Conservation (phyloP, 2,329 filamentous ascomycete genomes). For the Achaetomium macrosporum region DNA sequence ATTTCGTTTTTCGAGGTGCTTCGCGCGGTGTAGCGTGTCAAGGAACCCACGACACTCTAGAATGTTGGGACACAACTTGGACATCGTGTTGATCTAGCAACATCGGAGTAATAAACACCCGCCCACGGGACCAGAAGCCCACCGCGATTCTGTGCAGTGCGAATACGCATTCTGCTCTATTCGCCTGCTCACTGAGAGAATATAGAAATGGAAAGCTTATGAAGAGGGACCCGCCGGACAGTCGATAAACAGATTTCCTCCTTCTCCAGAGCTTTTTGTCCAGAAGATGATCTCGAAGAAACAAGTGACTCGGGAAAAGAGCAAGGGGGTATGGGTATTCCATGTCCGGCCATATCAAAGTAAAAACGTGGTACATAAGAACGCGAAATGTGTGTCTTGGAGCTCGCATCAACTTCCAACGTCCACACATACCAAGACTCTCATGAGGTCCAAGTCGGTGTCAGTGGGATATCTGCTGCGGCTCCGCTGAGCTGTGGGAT, state of each 20-base stretch:
- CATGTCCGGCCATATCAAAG: constrained; percentile 18
- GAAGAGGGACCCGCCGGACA: background rate
- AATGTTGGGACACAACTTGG: background rate
- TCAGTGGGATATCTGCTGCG: constrained; percentile 1
- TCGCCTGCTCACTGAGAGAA: background rate
- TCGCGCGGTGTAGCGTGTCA: background rate
- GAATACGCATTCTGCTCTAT: constrained; percentile 3
- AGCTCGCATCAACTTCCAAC: constrained; percentile 6
- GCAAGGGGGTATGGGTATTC: constrained; percentile 19
- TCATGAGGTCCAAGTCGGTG: background rate
- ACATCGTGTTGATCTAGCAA: background rate
- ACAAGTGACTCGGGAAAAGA: background rate
- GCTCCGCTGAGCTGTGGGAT: background rate
- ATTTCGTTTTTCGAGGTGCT: too few relatives aligned
- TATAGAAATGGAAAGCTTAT: background rate
- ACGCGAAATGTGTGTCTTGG: constrained; percentile 1
- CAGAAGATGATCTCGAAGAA: constrained; percentile 14
- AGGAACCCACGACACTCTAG: background rate
- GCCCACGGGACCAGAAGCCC: background rate
- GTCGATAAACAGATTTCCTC: constrained; percentile 1
- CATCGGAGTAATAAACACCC: background rate
- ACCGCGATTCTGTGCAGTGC: background rate
- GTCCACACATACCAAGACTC: constrained; percentile 1
- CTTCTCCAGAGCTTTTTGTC: constrained; percentile 10
- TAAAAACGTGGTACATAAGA: constrained; percentile 20